phyloP scores from a whole-genome alignment of 75 land plant species.

The Cunninghamia lanceolata region DNA sequence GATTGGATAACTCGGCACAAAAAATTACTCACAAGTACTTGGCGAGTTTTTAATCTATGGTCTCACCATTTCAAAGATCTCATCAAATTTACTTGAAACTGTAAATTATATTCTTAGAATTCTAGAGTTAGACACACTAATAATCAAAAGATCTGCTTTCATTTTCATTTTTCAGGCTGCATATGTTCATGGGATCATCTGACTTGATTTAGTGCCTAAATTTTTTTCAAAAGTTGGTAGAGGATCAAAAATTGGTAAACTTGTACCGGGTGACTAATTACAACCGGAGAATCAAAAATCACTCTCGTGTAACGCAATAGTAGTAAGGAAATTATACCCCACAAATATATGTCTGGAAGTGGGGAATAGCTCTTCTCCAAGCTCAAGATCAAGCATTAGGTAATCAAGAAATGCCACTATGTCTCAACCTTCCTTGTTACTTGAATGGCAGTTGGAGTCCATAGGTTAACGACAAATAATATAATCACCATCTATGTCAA shows the following conservation, averaged over 20 bases:
- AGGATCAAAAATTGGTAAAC: neutral
- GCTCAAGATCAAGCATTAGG: neutral
- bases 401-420: neutral
- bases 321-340: neutral
- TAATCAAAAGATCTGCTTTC: neutral
- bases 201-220: neutral
- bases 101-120: neutral
- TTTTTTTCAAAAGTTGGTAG: neutral
- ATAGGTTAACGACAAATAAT: neutral
- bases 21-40: too few species aligned
- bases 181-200: neutral
- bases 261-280: neutral
- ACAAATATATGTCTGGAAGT: neutral
- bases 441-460: neutral
- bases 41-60: too few species aligned
- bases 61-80: neutral
- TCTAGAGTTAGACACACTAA: neutral
- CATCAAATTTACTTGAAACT: neutral
- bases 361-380: neutral
- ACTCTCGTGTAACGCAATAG: neutral
- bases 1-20: too few species aligned
- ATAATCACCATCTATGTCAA: too few species aligned
- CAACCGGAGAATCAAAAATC: neutral
- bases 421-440: neutral
- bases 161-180: neutral